Conservation (phyloP, 2,329 filamentous ascomycete species). For the Falciphora oryzae region DNA sequence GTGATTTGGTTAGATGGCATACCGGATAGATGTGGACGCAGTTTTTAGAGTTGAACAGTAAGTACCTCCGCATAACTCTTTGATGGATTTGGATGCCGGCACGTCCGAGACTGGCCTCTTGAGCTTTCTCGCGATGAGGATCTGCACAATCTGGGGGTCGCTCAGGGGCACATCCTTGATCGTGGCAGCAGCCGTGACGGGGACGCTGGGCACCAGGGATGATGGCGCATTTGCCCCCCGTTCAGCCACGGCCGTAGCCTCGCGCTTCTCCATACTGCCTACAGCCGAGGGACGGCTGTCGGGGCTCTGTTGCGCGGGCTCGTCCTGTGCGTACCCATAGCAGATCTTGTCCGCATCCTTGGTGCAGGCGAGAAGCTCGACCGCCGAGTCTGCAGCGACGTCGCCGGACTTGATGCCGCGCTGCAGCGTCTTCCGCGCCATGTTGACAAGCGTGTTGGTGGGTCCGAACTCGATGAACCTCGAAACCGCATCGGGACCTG, state of each 20-base stretch:
- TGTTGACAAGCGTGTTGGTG: slow-evolving; percentile 27
- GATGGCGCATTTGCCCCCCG: background rate
- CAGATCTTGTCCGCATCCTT: slow-evolving; percentile 20
- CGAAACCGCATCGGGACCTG: slow-evolving; percentile 19
- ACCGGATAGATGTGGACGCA: too few species aligned
- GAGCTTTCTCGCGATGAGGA: slow-evolving; percentile 25
- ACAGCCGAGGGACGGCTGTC: background rate
- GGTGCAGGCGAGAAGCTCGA: slow-evolving; percentile 21
- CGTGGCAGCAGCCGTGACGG: background rate
- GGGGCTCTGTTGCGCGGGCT: slow-evolving; percentile 42
- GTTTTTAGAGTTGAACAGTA: too few species aligned
- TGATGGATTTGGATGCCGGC: slow-evolving; percentile 24
- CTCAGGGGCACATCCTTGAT: slow-evolving; percentile 13
- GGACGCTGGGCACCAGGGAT: background rate
- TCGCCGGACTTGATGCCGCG: slow-evolving; percentile 18
- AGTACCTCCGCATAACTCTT: slow-evolving; percentile 27
- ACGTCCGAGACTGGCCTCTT: slow-evolving; percentile 23
- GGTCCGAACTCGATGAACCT: slow-evolving; percentile 34
- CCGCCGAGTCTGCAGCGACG: slow-evolving; percentile 16
- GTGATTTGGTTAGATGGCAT: too few species aligned
- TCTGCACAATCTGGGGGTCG: slow-evolving; percentile 20
- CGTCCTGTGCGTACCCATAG: slow-evolving; percentile 55
- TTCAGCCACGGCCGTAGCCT: background rate
- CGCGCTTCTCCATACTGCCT: background rate
- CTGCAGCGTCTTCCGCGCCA: slow-evolving; percentile 29